A percentile compares a stretch with the other conserved stretches of the same genome.
Evolutionary conservation across 2,329 filamentous ascomycete species (phyloP).

Genomic region (Trichoderma endophyticum): DNA sequence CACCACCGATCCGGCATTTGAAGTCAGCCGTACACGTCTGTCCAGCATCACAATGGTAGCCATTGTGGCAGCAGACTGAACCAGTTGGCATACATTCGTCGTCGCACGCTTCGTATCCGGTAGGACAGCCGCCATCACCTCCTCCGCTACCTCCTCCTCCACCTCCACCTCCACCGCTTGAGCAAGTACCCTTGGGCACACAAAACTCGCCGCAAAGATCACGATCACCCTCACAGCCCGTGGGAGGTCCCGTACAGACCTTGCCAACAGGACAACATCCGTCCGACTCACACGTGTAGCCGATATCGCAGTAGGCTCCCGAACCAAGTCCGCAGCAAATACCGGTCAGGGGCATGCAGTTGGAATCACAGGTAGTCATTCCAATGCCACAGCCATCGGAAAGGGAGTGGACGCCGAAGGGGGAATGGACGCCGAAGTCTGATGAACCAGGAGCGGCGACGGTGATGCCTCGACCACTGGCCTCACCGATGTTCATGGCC

Average conservation of each 20-base stretch:
- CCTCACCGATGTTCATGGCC: constrained; percentile 3
- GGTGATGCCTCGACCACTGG: constrained; percentile 18
- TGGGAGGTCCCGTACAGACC: constrained; percentile 22
- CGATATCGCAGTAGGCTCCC: constrained; percentile 19
- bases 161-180: constrained; percentile 17
- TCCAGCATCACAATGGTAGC: constrained; percentile 23
- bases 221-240: constrained; percentile 16
- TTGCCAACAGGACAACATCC: constrained; percentile 33
- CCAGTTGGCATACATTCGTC: constrained; percentile 24
- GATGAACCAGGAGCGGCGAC: constrained; percentile 11
- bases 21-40: constrained; percentile 19
- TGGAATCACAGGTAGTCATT: constrained; percentile 28
- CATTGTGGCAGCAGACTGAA: constrained; percentile 24
- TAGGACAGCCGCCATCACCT: constrained; percentile 6
- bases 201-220: constrained; percentile 23
- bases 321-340: constrained; percentile 28
- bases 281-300: constrained; percentile 16
- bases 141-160: constrained; percentile 15
- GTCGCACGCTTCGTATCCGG: constrained; percentile 19
- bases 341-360: constrained; percentile 31
- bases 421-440: constrained; percentile 21
- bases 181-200: constrained; percentile 16
- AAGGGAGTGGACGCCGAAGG: constrained; percentile 18
- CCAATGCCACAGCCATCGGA: constrained; percentile 24
- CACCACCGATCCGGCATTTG: constrained; percentile 14